These are phyloP conservation scores for Talaromyces thailandensis DNA, from an alignment of 495 filamentous ascomycete genomes.

Conservation along the genomic window DNA sequence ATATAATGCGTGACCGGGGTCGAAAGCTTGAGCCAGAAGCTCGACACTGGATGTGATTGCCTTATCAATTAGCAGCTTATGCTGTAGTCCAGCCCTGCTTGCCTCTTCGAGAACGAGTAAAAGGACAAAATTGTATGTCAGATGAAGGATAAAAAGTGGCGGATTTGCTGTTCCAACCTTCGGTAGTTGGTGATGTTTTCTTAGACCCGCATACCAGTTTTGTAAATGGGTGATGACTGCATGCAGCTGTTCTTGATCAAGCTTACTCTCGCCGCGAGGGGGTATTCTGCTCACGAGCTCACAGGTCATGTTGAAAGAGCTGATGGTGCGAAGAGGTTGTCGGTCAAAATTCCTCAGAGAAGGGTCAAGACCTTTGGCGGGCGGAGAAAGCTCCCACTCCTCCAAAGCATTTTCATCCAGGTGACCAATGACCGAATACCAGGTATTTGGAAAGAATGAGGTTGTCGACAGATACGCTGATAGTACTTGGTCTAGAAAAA, in stretches of 20 bases:
- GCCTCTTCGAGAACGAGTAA: slow-evolving; percentile 9
- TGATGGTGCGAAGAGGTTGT: slow-evolving; percentile 3
- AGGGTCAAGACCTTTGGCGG: neutral
- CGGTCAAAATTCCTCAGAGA: neutral
- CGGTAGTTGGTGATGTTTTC: neutral
- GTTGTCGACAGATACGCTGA: slow-evolving; percentile 6
- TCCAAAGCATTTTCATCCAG: slow-evolving; percentile 3
- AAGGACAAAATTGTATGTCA: slow-evolving; percentile 11
- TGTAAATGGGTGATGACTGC: neutral
- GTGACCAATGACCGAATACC: neutral
- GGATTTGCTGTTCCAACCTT: slow-evolving; percentile 4
- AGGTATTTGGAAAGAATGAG: neutral
- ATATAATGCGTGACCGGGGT: slow-evolving; percentile 7
- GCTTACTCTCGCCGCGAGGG: neutral
- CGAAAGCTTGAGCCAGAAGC: slow-evolving; percentile 12
- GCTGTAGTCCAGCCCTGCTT: neutral
- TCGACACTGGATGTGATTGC: slow-evolving; percentile 9
- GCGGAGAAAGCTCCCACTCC: slow-evolving; percentile 1
- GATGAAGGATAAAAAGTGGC: slow-evolving; percentile 14
- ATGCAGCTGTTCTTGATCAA: neutral
- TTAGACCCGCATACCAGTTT: neutral
- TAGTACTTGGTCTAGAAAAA: slow-evolving; percentile 15
- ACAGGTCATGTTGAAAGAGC: slow-evolving; percentile 1
- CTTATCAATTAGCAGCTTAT: neutral
- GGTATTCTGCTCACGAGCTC: neutral